Conservation (phyloP, 768 basidiomycete genomes). For the Astraeus odoratus region DNA sequence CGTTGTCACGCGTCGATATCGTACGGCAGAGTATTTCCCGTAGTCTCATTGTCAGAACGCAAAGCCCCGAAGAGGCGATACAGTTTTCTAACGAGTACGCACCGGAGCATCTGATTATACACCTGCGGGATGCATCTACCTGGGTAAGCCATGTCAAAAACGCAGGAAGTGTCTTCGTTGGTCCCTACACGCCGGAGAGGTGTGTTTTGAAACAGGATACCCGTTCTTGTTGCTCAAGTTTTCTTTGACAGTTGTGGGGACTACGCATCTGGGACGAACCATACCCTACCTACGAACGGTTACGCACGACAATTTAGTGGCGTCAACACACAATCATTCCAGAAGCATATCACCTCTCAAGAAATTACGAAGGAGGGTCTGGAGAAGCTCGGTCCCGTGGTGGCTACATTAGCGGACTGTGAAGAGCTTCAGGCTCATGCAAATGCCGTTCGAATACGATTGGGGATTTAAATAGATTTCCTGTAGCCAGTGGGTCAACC, state of each 20-base stretch:
- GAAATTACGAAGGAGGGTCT: slow-evolving; percentile 80
- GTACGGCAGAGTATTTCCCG: slow-evolving; percentile 83
- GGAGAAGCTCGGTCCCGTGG: slow-evolving; percentile 73
- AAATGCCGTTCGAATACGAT: slow-evolving; percentile 87
- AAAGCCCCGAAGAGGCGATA: slow-evolving; percentile 67
- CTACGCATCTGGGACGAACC: slow-evolving; percentile 98
- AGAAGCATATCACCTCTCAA: slow-evolving; percentile 98
- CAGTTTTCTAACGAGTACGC: slow-evolving; percentile 95
- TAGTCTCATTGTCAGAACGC: slow-evolving; percentile 79
- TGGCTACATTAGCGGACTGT: slow-evolving; percentile 86
- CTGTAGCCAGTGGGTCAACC: too few relatives aligned
- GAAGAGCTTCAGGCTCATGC: slow-evolving; percentile 95
- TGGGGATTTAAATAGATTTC: slow-evolving; percentile 29
- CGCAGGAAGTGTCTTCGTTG: slow-evolving; percentile 95
- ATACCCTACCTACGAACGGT: slow-evolving; percentile 93
- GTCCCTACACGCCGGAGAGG: slow-evolving; percentile 94
- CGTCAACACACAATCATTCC: slow-evolving; percentile 95
- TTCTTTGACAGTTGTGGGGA: slow-evolving; percentile 74
- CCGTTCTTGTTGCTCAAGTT: slow-evolving; percentile 6
- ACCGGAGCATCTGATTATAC: slow-evolving; percentile 94
- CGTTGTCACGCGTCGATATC: slow-evolving; percentile 84
- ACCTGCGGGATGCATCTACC: slow-evolving; percentile 65
- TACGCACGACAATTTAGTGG: slow-evolving; percentile 98
- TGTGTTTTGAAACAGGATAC: slow-evolving; percentile 26
- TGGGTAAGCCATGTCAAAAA: slow-evolving; percentile 70